Evolutionary conservation across 2,329 filamentous ascomycete species (phyloP).

Genomic region (Paracorniculantispora psalliotae): DNA sequence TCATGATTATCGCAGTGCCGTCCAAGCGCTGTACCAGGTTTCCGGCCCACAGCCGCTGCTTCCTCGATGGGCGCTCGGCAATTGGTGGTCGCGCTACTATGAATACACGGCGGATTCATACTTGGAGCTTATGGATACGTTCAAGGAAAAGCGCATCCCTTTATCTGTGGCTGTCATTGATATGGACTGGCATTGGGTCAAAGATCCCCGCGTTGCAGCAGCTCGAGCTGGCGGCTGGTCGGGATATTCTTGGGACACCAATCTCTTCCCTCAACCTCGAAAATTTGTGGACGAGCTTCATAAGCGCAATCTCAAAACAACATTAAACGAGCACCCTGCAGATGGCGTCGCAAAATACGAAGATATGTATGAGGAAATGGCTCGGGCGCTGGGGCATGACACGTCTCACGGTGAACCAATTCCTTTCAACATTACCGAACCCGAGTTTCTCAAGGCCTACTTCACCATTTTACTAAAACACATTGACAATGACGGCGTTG

Average conservation of each 20-base stretch:
- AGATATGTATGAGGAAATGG: constrained; percentile 51
- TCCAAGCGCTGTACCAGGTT: constrained; percentile 49
- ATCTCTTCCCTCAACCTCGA: constrained; percentile 43
- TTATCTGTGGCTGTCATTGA: constrained; percentile 57
- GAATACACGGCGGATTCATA: constrained; percentile 53
- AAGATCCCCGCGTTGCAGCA: constrained; percentile 37
- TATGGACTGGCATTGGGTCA: constrained; percentile 62
- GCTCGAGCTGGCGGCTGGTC: constrained; percentile 32
- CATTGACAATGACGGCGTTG: constrained; percentile 51
- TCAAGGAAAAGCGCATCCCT: constrained; percentile 46
- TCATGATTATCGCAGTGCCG: constrained; percentile 48
- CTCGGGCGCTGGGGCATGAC: constrained; percentile 46
- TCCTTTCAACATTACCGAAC: constrained; percentile 50
- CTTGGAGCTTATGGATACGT: constrained; percentile 51
- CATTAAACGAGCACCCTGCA: constrained; percentile 59
- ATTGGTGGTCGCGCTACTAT: constrained; percentile 63
- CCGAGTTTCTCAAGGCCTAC: constrained; percentile 52
- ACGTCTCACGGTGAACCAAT: constrained; percentile 45
- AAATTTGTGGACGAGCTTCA: constrained; percentile 48
- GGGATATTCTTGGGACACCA: constrained; percentile 58
- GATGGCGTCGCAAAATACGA: constrained; percentile 53
- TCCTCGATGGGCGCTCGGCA: constrained; percentile 55
- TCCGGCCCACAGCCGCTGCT: constrained; percentile 52
- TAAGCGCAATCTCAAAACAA: constrained; percentile 45
- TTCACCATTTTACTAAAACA: constrained; percentile 51